Conservation (phyloP, 495 filamentous ascomycete genomes). For the Penicillium malachiteum region DNA sequence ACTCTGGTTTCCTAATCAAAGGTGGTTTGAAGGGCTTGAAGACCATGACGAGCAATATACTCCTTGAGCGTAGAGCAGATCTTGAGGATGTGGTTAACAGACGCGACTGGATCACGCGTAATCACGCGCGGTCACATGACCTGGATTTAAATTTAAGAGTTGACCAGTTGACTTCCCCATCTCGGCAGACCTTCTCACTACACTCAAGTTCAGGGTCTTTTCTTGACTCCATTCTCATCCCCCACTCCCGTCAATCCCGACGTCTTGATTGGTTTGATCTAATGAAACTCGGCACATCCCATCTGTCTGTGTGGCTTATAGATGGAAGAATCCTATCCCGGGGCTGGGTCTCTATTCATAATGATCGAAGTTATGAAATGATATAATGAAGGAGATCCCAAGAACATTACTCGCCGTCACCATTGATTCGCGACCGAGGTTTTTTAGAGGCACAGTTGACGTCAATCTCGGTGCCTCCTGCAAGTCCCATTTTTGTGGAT, state of each 20-base stretch:
- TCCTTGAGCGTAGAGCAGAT: background rate
- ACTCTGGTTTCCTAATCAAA: slow-evolving; percentile 36
- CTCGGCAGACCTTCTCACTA: background rate
- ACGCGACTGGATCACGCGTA: slow-evolving; percentile 1
- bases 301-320: too few species aligned
- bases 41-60: slow-evolving; percentile 33
- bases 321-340: too few species aligned
- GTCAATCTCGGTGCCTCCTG: background rate
- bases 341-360: too few species aligned
- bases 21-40: slow-evolving; percentile 49
- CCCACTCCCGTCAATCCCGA: slow-evolving; percentile 1
- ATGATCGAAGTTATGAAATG: too few species aligned
- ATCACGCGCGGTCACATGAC: slow-evolving; percentile 1
- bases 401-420: background rate
- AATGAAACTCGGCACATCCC: too few species aligned
- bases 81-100: background rate
- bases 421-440: background rate
- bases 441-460: background rate
- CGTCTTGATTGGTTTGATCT: slow-evolving; percentile 1
- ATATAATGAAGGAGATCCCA: too few species aligned
- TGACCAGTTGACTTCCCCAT: background rate
- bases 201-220: background rate
- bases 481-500: slow-evolving; percentile 5
- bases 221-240: background rate
- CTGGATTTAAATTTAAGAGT: background rate